Evolutionary conservation across 2,329 filamentous ascomycete species (phyloP).

Genomic region (Botrytis elliptica): DNA sequence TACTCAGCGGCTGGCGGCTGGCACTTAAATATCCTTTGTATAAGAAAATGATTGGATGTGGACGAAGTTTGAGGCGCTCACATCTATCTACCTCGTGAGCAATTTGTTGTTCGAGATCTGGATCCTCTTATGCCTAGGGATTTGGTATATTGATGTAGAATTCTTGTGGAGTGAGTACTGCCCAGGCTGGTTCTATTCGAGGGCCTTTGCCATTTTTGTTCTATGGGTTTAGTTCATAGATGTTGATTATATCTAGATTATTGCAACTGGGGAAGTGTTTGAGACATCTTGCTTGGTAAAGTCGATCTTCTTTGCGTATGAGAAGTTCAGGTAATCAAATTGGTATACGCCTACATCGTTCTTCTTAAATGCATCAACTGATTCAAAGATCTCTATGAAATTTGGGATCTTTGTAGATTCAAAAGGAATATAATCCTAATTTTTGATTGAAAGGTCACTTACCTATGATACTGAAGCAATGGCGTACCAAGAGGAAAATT

Average conservation of each 20-base stretch:
- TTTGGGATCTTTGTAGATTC: neutral
- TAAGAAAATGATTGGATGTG: constrained; percentile 35
- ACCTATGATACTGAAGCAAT: neutral
- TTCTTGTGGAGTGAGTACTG: too few species aligned
- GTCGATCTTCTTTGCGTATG: neutral
- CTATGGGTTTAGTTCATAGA: neutral
- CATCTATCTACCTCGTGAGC: too few species aligned
- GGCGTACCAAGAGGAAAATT: too few species aligned
- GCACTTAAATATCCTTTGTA: constrained; percentile 31
- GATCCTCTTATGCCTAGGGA: neutral
- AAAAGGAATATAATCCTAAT: neutral
- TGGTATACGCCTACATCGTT: neutral
- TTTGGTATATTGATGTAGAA: neutral
- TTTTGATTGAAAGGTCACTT: neutral
- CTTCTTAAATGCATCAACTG: neutral
- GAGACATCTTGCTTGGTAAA: neutral
- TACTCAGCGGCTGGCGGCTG: constrained; percentile 29
- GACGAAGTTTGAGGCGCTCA: neutral
- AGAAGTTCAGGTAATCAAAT: neutral
- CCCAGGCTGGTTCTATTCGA: neutral
- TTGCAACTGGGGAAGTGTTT: neutral
- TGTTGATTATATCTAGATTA: neutral
- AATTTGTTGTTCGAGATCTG: neutral
- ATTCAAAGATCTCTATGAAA: neutral
- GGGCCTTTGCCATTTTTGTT: too few species aligned